These are phyloP conservation scores for Nakaseomyces nivariensis DNA, from an alignment of 1,139 yeast species.

Conservation along the genomic window DNA sequence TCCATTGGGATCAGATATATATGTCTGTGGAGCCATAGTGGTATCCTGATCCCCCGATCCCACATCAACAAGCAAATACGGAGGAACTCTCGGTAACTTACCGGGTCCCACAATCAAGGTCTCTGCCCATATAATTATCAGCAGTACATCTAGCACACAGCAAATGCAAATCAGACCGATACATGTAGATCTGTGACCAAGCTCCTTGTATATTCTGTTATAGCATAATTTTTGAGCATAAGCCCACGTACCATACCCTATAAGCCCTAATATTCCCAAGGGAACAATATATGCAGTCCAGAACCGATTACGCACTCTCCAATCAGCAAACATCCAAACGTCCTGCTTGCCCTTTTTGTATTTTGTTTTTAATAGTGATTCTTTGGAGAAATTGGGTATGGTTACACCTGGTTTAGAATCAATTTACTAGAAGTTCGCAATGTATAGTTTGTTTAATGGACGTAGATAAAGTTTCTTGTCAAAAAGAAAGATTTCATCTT, in stretches of 20 bases:
- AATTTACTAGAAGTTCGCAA: too few species aligned
- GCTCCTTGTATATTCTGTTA: slow-evolving; percentile 12
- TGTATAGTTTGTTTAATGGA: too few species aligned
- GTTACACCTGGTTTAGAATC: too few species aligned
- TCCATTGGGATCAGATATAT: slow-evolving; percentile 50
- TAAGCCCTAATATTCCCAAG: slow-evolving; percentile 9
- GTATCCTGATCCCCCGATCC: neutral
- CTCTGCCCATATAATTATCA: slow-evolving; percentile 17
- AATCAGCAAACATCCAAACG: neutral
- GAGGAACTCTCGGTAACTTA: slow-evolving; percentile 19
- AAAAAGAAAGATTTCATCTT: too few species aligned
- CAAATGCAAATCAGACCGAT: slow-evolving; percentile 18
- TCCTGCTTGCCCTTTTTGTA: too few species aligned
- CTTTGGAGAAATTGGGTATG: too few species aligned
- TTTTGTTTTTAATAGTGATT: too few species aligned
- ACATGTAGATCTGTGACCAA: slow-evolving; percentile 12
- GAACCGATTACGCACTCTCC: slow-evolving; percentile 1
- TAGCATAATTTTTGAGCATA: slow-evolving; percentile 23
- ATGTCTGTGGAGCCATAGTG: slow-evolving; percentile 38
- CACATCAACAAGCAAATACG: slow-evolving; percentile 12
- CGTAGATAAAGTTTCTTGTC: too few species aligned
- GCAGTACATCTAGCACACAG: slow-evolving; percentile 10
- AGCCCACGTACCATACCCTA: slow-evolving; percentile 23
- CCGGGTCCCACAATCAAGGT: slow-evolving; percentile 22
- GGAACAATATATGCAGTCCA: slow-evolving; percentile 13